A percentile compares a stretch with the other conserved stretches of the same genome.
Conservation (phyloP, 495 filamentous ascomycete species). For the Rhizodiscina lignyota region DNA sequence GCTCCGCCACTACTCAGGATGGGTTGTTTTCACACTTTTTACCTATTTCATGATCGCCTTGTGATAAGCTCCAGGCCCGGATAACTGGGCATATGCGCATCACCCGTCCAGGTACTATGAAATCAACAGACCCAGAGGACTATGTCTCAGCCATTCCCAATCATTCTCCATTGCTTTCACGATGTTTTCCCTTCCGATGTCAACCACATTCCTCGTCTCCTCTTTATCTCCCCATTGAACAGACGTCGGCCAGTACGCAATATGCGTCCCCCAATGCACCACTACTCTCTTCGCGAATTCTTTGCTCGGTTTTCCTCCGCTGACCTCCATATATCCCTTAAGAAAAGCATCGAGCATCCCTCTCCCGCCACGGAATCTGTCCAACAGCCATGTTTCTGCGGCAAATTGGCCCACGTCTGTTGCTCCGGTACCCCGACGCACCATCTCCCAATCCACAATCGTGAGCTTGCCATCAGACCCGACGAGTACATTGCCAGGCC, state of each 20-base stretch:
- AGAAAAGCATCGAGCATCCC: conserved; percentile 18
- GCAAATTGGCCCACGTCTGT: conserved; percentile 24
- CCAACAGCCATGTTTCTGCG: conserved; percentile 21
- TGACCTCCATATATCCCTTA: conserved; percentile 10
- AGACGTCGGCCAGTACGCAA: conserved; percentile 20
- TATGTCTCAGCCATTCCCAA: no score
- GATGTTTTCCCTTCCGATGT: no score
- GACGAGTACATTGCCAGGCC: conserved; percentile 18
- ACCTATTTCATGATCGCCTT: no score
- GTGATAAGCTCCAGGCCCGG: no score
- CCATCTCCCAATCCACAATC: conserved; percentile 25
- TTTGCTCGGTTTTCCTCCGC: conserved; percentile 3
- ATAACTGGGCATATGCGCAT: no score
- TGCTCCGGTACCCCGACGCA: conserved; percentile 17
- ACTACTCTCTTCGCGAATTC: conserved; percentile 14
- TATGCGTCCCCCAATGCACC: conserved; percentile 20
- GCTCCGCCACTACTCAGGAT: no score
- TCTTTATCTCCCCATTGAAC: conserved; percentile 15
- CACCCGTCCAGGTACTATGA: no score
- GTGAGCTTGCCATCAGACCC: conserved; percentile 7
- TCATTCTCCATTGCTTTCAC: no score
- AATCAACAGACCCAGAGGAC: no score
- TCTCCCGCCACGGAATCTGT: conserved; percentile 18
- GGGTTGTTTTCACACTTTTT: no score
- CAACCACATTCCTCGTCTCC: no score